These are phyloP conservation scores for Arthrobotrys entomopaga DNA, from an alignment of 2,329 filamentous ascomycete species.

Conservation along the genomic window DNA sequence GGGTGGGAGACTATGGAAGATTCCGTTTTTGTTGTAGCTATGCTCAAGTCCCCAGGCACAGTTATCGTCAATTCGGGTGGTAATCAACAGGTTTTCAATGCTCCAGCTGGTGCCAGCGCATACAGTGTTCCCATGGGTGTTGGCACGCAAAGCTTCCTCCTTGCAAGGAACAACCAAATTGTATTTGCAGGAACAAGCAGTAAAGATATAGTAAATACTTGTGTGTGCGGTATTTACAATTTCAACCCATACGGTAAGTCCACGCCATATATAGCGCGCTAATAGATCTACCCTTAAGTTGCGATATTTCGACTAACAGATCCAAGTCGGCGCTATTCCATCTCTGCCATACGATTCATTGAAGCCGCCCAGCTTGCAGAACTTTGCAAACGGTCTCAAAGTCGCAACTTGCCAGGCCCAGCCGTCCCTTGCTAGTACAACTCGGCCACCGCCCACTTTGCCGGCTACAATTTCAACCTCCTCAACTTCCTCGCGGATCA, in stretches of 20 bases:
- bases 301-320: too few relatives aligned
- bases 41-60: constrained; percentile 65
- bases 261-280: too few relatives aligned
- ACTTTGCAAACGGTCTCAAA: constrained; percentile 13
- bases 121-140: constrained; percentile 65
- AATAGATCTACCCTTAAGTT: too few relatives aligned
- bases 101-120: constrained; percentile 65
- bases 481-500: constrained; percentile 14
- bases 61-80: constrained; percentile 65
- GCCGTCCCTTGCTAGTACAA: constrained; percentile 14
- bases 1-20: constrained; percentile 67
- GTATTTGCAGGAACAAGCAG: constrained; percentile 65
- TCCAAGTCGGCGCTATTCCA: constrained; percentile 14
- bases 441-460: constrained; percentile 12
- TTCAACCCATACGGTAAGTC: constrained; percentile 70
- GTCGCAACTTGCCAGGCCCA: constrained; percentile 8
- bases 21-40: constrained; percentile 67
- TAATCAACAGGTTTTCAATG: constrained; percentile 64
- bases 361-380: constrained; percentile 2
- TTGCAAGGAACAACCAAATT: constrained; percentile 63
- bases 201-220: constrained; percentile 66
- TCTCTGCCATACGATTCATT: constrained; percentile 15
- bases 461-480: constrained; percentile 5
- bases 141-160: constrained; percentile 65
- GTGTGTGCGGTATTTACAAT: constrained; percentile 69